Evolutionary conservation across 768 basidiomycete genomes (phyloP).

Genomic region (Pleurotus eryngii): DNA sequence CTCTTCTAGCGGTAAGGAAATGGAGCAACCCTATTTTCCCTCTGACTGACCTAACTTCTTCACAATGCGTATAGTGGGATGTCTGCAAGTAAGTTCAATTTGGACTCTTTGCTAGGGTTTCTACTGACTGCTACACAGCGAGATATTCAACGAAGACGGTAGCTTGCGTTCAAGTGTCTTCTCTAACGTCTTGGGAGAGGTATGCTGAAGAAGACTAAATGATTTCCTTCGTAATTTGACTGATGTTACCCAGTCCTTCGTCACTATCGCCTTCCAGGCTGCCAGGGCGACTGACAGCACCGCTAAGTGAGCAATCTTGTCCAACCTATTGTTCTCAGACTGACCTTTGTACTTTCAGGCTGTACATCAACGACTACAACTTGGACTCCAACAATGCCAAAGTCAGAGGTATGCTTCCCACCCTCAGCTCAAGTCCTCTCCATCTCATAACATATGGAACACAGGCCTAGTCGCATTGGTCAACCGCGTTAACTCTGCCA

Average conservation of each 20-base stretch:
- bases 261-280: constrained; percentile 48
- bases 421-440: too few species aligned
- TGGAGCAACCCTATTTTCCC: neutral
- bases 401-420: constrained; percentile 22
- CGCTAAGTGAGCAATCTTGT: constrained; percentile 32
- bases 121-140: constrained; percentile 26
- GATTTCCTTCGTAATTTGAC: too few species aligned
- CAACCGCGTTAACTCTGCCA: constrained; percentile 34
- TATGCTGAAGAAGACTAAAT: too few species aligned
- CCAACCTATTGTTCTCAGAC: neutral
- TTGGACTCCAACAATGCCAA: constrained; percentile 48
- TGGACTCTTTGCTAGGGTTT: neutral
- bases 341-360: constrained; percentile 15
- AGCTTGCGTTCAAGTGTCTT: constrained; percentile 44
- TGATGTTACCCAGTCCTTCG: constrained; percentile 31
- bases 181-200: constrained; percentile 45
- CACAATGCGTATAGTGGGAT: constrained; percentile 31
- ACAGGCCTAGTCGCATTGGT: constrained; percentile 37
- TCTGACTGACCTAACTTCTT: neutral
- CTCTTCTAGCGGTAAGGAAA: neutral
- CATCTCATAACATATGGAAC: constrained; percentile 3
- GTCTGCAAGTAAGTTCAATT: constrained; percentile 34
- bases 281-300: constrained; percentile 46
- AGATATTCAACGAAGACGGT: constrained; percentile 53
- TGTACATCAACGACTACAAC: constrained; percentile 47